A percentile compares a stretch with the other conserved stretches of the same genome.
Evolutionary conservation across 2,329 filamentous ascomycete species (phyloP).

Genomic region (Plenodomus lindquistii): DNA sequence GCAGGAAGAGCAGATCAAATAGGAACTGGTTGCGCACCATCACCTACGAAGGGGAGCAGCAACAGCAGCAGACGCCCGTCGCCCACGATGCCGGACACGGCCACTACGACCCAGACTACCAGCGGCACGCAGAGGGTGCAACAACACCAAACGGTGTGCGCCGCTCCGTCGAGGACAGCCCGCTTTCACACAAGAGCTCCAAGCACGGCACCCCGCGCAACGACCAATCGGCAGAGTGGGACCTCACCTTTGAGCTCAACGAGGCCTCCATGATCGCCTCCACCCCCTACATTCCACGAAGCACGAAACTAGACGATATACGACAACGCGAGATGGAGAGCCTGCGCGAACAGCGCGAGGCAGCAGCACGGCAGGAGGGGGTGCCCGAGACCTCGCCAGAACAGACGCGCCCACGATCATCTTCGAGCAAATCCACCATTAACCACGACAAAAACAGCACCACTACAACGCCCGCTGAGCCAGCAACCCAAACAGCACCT

Average conservation of each 20-base stretch:
- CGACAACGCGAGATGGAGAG: conserved; percentile 48
- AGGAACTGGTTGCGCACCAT: conserved; percentile 51
- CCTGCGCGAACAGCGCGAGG: conserved; percentile 39
- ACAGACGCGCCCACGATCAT: conserved; percentile 22
- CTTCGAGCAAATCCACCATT: conserved; percentile 12
- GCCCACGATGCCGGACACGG: conserved; percentile 22
- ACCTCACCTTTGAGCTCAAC: conserved; percentile 50
- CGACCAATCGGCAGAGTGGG: conserved; percentile 32
- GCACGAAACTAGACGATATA: conserved; percentile 48
- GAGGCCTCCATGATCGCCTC: conserved; percentile 52
- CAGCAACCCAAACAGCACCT: conserved; percentile 4
- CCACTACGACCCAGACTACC: conserved; percentile 6
- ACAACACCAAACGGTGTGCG: conserved; percentile 37
- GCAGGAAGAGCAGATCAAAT: conserved; percentile 48
- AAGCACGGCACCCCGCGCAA: conserved; percentile 30
- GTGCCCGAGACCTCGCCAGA: conserved; percentile 36
- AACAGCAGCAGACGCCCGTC: conserved; percentile 11
- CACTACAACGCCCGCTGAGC: conserved; percentile 3
- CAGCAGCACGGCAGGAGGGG: conserved; percentile 35
- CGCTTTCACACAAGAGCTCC: conserved; percentile 44
- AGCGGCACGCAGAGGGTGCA: conserved; percentile 22
- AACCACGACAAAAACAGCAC: conserved; percentile 5
- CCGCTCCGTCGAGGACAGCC: conserved; percentile 49
- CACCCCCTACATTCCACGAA: conserved; percentile 51
- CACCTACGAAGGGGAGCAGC: conserved; percentile 29